Conservation (phyloP, 176 grass and related monocot species). For the Aegilops umbellulata region DNA sequence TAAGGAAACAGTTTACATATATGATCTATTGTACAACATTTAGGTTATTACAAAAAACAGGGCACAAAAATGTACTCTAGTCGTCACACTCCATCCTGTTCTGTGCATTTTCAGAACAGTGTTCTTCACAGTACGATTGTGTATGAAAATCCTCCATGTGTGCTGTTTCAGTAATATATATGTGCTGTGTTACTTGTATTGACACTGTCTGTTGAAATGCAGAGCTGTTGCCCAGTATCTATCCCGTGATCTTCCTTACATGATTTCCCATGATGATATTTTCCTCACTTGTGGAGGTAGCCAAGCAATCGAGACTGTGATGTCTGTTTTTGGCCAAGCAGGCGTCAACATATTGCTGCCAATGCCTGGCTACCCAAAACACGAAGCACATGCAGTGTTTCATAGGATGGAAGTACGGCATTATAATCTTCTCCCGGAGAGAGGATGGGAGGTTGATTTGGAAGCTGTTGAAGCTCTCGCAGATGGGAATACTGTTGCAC, state of each 20-base stretch:
- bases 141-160: background rate
- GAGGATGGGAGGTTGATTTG: constrained; percentile 63
- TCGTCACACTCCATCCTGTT: no score
- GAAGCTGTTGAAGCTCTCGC: constrained; percentile 54
- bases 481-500: constrained; percentile 69
- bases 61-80: no score
- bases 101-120: background rate
- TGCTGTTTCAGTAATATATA: background rate
- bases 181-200: background rate
- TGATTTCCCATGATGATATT: constrained; percentile 51
- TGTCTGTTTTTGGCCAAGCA: constrained; percentile 46
- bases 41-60: no score
- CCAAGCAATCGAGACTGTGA: constrained; percentile 63
- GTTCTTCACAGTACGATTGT: background rate
- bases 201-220: constrained; percentile 4
- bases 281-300: constrained; percentile 57
- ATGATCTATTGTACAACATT: no score
- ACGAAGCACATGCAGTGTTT: constrained; percentile 43
- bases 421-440: constrained; percentile 52
- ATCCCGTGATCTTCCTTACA: constrained; percentile 59
- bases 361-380: constrained; percentile 52
- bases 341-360: constrained; percentile 65
- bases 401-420: constrained; percentile 44
- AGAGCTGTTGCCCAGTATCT: constrained; percentile 70
- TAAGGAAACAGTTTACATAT: no score